A percentile compares a stretch with the other conserved stretches of the same genome.
Conservation (phyloP, 495 filamentous ascomycete species). For the Penicillium odoratum region DNA sequence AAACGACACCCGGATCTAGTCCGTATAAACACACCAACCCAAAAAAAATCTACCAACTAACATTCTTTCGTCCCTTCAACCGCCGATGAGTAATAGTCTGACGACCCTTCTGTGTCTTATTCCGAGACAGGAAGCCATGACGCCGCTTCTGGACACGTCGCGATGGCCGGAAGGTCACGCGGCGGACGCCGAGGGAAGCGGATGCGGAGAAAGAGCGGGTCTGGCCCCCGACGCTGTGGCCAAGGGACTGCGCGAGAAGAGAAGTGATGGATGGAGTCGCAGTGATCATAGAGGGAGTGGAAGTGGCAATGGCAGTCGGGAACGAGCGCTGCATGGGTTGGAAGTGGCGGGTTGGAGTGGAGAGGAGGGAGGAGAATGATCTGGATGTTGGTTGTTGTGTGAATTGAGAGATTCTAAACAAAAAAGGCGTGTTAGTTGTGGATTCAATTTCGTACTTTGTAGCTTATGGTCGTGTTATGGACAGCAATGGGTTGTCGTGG, state of each 20-base stretch:
- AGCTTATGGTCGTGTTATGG: neutral
- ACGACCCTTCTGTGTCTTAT: slow-evolving; percentile 56
- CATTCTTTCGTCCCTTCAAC: slow-evolving; percentile 58
- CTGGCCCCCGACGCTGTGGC: slow-evolving; percentile 11
- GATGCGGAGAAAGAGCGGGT: slow-evolving; percentile 44
- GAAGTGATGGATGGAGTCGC: slow-evolving; percentile 26
- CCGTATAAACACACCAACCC: neutral
- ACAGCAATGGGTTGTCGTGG: neutral
- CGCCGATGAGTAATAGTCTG: slow-evolving; percentile 58
- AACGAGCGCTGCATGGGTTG: slow-evolving; percentile 29
- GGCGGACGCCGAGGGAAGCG: slow-evolving; percentile 49
- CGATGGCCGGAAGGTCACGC: slow-evolving; percentile 65
- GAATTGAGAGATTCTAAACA: slow-evolving; percentile 22
- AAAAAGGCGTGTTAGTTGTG: neutral
- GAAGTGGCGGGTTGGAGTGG: slow-evolving; percentile 29
- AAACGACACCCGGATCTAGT: neutral
- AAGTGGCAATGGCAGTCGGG: slow-evolving; percentile 13
- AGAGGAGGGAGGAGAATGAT: slow-evolving; percentile 28
- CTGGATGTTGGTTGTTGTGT: slow-evolving; percentile 21
- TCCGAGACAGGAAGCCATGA: slow-evolving; percentile 64
- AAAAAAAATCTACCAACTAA: slow-evolving; percentile 52
- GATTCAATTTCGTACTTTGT: neutral
- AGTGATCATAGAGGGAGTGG: slow-evolving; percentile 14
- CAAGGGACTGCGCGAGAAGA: slow-evolving; percentile 22
- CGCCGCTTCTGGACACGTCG: slow-evolving; percentile 71